Evolutionary conservation across 345 rosid genomes (phyloP).

Genomic region (Brassica cretica): DNA sequence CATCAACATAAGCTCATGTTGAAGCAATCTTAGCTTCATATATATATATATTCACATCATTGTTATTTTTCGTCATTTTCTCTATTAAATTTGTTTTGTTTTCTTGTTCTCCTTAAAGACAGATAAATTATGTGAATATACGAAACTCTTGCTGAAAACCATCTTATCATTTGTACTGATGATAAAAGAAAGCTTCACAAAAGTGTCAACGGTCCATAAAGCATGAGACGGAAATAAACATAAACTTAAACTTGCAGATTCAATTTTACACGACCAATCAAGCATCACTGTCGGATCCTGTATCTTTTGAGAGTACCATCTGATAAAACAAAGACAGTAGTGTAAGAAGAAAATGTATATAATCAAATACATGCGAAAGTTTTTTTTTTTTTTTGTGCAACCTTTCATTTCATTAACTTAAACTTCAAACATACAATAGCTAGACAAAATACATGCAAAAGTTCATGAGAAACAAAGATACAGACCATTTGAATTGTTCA

Average conservation of each 20-base stretch:
- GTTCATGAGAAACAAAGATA: not conserved
- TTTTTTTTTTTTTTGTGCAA: not conserved
- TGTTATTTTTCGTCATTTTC: not conserved
- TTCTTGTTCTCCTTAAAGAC: not conserved
- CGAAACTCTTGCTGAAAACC: conserved; percentile 17
- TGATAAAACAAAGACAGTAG: not conserved
- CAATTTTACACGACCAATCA: conserved; percentile 29
- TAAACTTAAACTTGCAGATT: conserved; percentile 1
- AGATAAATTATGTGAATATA: conserved; percentile 32
- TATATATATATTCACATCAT: not conserved
- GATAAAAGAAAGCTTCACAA: conserved; percentile 19
- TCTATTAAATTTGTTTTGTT: conserved; percentile 33
- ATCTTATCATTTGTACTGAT: conserved; percentile 17
- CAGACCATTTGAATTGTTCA: conserved; percentile 34
- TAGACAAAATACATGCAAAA: not conserved
- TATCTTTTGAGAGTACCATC: conserved; percentile 27
- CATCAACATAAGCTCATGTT: conserved; percentile 59
- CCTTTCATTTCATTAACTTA: no score
- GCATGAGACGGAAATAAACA: not conserved
- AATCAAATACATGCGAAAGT: not conserved
- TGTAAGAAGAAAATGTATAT: not conserved
- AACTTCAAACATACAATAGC: no score
- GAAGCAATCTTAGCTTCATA: conserved; percentile 72
- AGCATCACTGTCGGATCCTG: conserved; percentile 2
- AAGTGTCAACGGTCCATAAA: not conserved